A percentile compares a stretch with the other conserved stretches of the same genome.
Evolutionary conservation across 2,329 filamentous ascomycete genomes (phyloP).

Genomic region (Sordariomycetes sp.): DNA sequence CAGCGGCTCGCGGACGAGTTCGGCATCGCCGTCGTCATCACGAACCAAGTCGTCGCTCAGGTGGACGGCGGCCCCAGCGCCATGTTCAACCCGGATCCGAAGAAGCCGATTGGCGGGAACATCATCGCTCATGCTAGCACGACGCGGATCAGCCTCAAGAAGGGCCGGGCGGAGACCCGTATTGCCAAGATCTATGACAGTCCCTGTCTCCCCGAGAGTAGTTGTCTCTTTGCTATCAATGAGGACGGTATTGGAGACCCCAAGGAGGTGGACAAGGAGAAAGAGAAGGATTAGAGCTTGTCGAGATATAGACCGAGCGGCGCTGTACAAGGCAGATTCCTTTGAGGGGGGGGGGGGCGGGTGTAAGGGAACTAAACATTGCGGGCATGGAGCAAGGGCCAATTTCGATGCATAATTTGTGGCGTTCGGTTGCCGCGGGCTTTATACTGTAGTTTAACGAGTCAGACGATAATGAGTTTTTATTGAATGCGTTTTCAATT

Average conservation of each 20-base stretch:
- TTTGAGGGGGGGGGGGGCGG: background rate
- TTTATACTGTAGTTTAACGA: background rate
- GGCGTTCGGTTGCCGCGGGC: background rate
- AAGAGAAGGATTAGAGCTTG: background rate
- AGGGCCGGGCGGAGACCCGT: conserved; percentile 86
- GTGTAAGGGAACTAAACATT: background rate
- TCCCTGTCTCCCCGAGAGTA: conserved; percentile 89
- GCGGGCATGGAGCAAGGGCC: background rate
- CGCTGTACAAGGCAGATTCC: background rate
- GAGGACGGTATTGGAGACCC: conserved; percentile 96
- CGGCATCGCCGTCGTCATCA: conserved; percentile 95
- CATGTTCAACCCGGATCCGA: conserved; percentile 99
- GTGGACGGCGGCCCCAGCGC: conserved; percentile 91
- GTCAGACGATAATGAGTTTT: background rate
- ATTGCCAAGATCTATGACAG: conserved; percentile 99
- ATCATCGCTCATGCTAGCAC: conserved; percentile 98
- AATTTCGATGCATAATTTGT: background rate
- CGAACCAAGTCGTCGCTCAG: conserved; percentile 96
- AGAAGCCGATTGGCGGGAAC: conserved; percentile 97
- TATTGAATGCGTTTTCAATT: background rate
- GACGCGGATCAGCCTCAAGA: conserved; percentile 87
- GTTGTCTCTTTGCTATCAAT: conserved; percentile 91
- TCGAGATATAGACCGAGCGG: background rate
- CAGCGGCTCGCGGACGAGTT: conserved; percentile 73
- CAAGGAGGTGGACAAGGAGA: conserved; percentile 76